A percentile compares a stretch with the other conserved stretches of the same genome.
These are phyloP conservation scores for Claviceps cyperi DNA, from an alignment of 2,329 filamentous ascomycete genomes.

Conservation along the genomic window DNA sequence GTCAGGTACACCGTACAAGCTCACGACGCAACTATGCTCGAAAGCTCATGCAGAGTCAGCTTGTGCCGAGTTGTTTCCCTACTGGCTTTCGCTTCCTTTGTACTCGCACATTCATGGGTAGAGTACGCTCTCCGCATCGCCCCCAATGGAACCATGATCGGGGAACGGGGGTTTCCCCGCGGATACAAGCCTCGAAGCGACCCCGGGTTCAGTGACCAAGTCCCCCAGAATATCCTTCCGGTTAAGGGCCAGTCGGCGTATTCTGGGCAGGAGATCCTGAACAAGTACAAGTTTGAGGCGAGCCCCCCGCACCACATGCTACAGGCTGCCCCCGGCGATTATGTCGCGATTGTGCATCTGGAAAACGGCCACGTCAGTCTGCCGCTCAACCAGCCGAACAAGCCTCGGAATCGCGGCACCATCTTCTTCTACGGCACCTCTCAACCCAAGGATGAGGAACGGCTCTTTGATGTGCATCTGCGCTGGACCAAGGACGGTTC, in stretches of 20 bases:
- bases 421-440: constrained; percentile 61
- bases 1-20: constrained; percentile 6
- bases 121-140: constrained; percentile 61
- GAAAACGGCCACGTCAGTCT: constrained; percentile 66
- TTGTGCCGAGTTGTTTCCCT: constrained; percentile 9
- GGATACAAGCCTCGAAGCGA: constrained; percentile 46
- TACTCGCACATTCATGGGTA: constrained; percentile 62
- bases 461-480: constrained; percentile 51
- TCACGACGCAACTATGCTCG: background rate
- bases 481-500: constrained; percentile 67
- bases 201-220: constrained; percentile 39
- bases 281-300: constrained; percentile 19
- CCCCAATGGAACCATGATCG: constrained; percentile 58
- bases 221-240: constrained; percentile 51
- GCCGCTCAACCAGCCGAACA: constrained; percentile 39
- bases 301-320: constrained; percentile 48
- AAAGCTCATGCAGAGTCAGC: background rate
- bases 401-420: constrained; percentile 53
- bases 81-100: constrained; percentile 17
- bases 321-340: constrained; percentile 42
- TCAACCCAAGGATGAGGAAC: constrained; percentile 36
- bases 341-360: constrained; percentile 51
- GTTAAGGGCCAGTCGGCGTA: constrained; percentile 47
- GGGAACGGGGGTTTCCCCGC: constrained; percentile 59
- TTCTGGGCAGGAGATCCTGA: constrained; percentile 39